Evolutionary conservation across 306 rosid genomes (phyloP).

Genomic region (Begonia peltatifolia): DNA sequence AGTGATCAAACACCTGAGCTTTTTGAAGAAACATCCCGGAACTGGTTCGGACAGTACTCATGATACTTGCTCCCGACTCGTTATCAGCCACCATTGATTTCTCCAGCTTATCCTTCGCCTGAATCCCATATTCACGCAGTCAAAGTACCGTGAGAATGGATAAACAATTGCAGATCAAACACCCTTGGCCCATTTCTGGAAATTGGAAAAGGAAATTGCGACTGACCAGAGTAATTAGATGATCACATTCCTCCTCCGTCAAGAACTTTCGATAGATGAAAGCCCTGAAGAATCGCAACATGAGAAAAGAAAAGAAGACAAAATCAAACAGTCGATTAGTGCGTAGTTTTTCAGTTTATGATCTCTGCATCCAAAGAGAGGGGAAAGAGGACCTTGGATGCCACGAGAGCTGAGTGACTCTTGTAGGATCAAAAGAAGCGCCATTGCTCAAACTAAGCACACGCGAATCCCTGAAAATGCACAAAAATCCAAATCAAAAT

Average conservation of each 20-base stretch:
- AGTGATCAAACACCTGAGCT: slow-evolving; percentile 42
- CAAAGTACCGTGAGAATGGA: neutral
- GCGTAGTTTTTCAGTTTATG: no score
- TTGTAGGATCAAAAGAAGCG: slow-evolving; percentile 57
- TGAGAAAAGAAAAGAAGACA: neutral
- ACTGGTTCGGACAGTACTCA: slow-evolving; percentile 85
- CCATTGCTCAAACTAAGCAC: slow-evolving; percentile 28
- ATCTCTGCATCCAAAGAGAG: neutral
- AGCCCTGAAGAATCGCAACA: slow-evolving; percentile 65
- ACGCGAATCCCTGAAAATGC: slow-evolving; percentile 33
- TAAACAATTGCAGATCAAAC: neutral
- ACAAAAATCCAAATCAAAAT: slow-evolving; percentile 3
- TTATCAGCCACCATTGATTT: slow-evolving; percentile 94
- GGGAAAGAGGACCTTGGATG: slow-evolving; percentile 50
- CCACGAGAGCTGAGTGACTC: slow-evolving; percentile 86
- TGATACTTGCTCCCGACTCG: slow-evolving; percentile 75
- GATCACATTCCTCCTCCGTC: slow-evolving; percentile 72
- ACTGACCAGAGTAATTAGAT: slow-evolving; percentile 49
- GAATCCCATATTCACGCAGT: slow-evolving; percentile 10
- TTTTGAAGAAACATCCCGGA: slow-evolving; percentile 85
- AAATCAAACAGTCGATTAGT: slow-evolving; percentile 2
- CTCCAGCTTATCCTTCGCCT: slow-evolving; percentile 86
- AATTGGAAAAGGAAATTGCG: neutral
- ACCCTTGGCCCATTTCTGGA: no score
- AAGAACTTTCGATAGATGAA: slow-evolving; percentile 59